Percentiles rank a stretch among this genome's conserved stretches.
These are phyloP conservation scores for Cyclostephanos invisitatus DNA, from an alignment of 108 stramenopile species.

Conservation along the genomic window DNA sequence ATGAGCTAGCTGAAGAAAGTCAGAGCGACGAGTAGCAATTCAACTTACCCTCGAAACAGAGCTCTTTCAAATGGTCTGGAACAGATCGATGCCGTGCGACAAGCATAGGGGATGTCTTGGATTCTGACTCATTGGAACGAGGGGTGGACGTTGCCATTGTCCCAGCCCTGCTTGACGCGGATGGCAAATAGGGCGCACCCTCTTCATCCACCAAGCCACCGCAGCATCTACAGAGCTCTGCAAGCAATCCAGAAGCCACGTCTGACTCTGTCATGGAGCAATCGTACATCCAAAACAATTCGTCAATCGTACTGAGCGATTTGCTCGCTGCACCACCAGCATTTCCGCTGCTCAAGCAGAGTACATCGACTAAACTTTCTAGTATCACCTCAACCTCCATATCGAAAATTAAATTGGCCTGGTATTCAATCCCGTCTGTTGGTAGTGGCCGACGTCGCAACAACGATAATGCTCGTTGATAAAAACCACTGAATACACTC, in stretches of 20 bases:
- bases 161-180: slow-evolving; percentile 27
- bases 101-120: slow-evolving; percentile 5
- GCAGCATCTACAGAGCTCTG: slow-evolving; percentile 80
- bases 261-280: slow-evolving; percentile 75
- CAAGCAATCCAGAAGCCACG: slow-evolving; percentile 72
- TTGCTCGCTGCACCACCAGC: slow-evolving; percentile 32
- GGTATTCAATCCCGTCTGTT: slow-evolving; percentile 59
- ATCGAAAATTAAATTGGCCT: slow-evolving; percentile 80
- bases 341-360: slow-evolving; percentile 54
- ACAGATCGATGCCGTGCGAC: slow-evolving; percentile 49
- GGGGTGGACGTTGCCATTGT: slow-evolving; percentile 22
- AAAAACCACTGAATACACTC: slow-evolving; percentile 86
- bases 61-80: slow-evolving; percentile 80
- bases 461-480: slow-evolving; percentile 77
- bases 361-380: slow-evolving; percentile 81
- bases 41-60: slow-evolving; percentile 60
- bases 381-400: slow-evolving; percentile 82
- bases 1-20: not conserved
- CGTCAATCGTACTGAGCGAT: slow-evolving; percentile 62
- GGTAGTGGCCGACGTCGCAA: slow-evolving; percentile 67
- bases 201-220: slow-evolving; percentile 78
- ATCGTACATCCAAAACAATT: slow-evolving; percentile 80
- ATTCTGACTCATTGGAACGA: slow-evolving; percentile 15
- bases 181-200: slow-evolving; percentile 49
- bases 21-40: not conserved